These are phyloP conservation scores for Candida ulmi DNA, from an alignment of 805 yeast species.

Conservation along the genomic window DNA sequence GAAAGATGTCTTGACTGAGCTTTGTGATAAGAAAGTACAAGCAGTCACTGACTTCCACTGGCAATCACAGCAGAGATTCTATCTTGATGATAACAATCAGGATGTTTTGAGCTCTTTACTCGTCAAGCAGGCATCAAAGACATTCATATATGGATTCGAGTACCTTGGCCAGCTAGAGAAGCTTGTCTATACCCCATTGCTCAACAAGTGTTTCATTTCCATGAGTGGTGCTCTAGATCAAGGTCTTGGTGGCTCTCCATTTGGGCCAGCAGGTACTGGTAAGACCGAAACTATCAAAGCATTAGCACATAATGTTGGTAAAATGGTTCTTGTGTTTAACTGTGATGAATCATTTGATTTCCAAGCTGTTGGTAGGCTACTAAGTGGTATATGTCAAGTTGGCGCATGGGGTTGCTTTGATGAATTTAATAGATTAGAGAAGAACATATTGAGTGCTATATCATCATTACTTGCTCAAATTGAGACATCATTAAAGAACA, in stretches of 20 bases:
- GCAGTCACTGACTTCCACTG: constrained; percentile 32
- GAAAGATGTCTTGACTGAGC: constrained; percentile 29
- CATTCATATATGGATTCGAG: constrained; percentile 69
- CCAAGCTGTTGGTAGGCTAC: constrained; percentile 68
- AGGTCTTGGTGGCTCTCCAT: constrained; percentile 80
- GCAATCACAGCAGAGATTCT: constrained; percentile 49
- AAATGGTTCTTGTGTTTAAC: constrained; percentile 78
- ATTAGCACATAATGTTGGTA: constrained; percentile 72
- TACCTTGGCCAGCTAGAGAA: constrained; percentile 72
- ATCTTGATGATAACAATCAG: not conserved
- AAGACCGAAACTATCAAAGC: constrained; percentile 90
- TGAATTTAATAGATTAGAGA: constrained; percentile 80
- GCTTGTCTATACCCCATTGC: constrained; percentile 71
- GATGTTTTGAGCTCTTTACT: constrained; percentile 31
- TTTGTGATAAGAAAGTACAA: constrained; percentile 11
- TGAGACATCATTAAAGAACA: constrained; percentile 43
- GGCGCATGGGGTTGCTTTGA: constrained; percentile 98
- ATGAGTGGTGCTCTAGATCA: constrained; percentile 73
- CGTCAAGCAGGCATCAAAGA: constrained; percentile 48
- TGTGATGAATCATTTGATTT: constrained; percentile 89
- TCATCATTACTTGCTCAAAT: constrained; percentile 74
- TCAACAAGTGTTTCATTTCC: constrained; percentile 56
- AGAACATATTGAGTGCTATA: constrained; percentile 71
- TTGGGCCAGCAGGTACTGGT: constrained; percentile 98
- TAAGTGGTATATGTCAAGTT: constrained; percentile 72